These are phyloP conservation scores for Fusarium gaditjirri DNA, from an alignment of 2,329 filamentous ascomycete genomes.

Conservation along the genomic window DNA sequence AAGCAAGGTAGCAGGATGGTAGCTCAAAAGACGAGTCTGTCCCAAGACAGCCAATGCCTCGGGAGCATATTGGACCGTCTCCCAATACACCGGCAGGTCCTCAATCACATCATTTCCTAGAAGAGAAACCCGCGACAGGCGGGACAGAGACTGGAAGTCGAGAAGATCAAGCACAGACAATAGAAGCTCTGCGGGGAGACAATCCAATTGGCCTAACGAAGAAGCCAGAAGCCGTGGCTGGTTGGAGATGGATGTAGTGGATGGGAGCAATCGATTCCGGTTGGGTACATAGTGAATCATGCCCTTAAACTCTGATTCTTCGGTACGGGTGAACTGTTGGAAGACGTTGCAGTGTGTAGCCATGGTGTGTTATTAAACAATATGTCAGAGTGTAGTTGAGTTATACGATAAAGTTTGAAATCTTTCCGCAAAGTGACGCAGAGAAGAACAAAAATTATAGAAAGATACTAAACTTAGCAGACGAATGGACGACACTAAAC, in stretches of 20 bases:
- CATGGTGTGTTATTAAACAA: conserved; percentile 4
- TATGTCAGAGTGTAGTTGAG: neutral
- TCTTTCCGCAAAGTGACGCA: conserved; percentile 5
- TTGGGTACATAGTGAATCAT: conserved; percentile 27
- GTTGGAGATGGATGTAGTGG: conserved; percentile 7
- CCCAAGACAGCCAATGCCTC: conserved; percentile 40
- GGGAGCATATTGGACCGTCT: conserved; percentile 55
- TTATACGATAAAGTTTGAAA: neutral
- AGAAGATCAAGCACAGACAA: conserved; percentile 42
- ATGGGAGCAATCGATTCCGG: conserved; percentile 17
- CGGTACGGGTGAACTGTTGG: conserved; percentile 25
- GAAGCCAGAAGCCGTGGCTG: conserved; percentile 19
- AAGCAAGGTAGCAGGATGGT: conserved; percentile 39
- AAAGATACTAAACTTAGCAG: conserved; percentile 15
- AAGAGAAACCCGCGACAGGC: conserved; percentile 43
- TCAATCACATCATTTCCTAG: conserved; percentile 43
- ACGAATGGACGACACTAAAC: conserved; percentile 23
- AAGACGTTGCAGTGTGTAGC: conserved; percentile 10
- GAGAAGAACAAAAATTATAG: conserved; percentile 11
- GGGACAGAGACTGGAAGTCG: conserved; percentile 45
- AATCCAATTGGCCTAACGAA: conserved; percentile 43
- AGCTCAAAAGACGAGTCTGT: conserved; percentile 37
- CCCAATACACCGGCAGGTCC: conserved; percentile 52
- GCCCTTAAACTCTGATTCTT: conserved; percentile 36
- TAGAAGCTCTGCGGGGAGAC: conserved; percentile 43